Evolutionary conservation across 176 grass and related monocot species (phyloP), one percentile per base, ranked within the genome.

Genomic region (Aegilops umbellulata): DNA sequence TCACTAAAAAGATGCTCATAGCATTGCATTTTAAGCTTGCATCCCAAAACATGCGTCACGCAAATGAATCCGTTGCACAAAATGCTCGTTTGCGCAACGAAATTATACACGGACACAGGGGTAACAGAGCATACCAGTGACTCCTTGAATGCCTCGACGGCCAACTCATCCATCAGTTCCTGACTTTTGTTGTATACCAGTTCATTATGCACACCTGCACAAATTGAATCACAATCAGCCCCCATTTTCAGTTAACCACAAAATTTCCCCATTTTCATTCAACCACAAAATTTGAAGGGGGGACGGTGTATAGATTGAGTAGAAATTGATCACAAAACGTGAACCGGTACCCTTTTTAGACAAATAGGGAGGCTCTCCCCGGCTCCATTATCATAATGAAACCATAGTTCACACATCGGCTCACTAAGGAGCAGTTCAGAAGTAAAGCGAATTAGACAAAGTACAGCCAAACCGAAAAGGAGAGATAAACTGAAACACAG

Each of bases 131-230:
- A 27, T 91, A 97, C 95, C 91, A 95, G 42, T 66, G 86, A 77
- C 0, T 84, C 81, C 63, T 95, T 86, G 84, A 98, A 95, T 25
- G 93, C 93, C 79, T 92, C 95, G 2, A 98, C 8, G 1, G 90
- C 82, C 34, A 97, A 81, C 57, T 89, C 80, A 13, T 95, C 95
- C 93, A 95, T 90, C 11, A 97, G 89, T 79, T 78, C 47, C 46
- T 76, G 80, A 8, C 63, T 84, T 51, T 88, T 95, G 12, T 97
- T 85, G 62, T 95, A 97, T 78, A 97, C 91, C 55, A 97, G 20
- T 58, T 97, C 86, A 87, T 95, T 95, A 22, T 97, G 85, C 69
- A 93, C 85, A 76, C 82, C 93, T 97, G 81, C 10, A 84, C 1
- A 88, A 41, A 66, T 65, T 0, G n/a, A 53, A 31, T 53, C 20